A percentile compares a stretch with the other conserved stretches of the same genome.
These are phyloP conservation scores for Penicillium cataractarum DNA, from an alignment of 495 filamentous ascomycete species.

Conservation along the genomic window DNA sequence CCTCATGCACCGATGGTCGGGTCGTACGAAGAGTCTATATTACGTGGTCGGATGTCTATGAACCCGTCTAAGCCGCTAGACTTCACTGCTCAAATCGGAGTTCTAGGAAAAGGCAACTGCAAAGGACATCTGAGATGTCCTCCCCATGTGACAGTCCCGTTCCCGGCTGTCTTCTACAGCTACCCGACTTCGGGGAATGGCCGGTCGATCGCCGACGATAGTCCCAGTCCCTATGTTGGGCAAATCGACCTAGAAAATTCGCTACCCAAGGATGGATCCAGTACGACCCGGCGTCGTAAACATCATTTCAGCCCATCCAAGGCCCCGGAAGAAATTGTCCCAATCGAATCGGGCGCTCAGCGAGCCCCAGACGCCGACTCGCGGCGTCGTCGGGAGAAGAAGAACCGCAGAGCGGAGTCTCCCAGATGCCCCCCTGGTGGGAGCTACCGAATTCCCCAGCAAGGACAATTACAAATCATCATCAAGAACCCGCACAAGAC, in stretches of 20 bases:
- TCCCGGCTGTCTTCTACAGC: constrained; percentile 96
- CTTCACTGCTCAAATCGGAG: constrained; percentile 95
- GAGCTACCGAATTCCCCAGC: constrained; percentile 91
- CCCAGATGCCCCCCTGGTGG: constrained; percentile 78
- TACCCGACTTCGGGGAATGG: constrained; percentile 69
- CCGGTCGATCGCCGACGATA: constrained; percentile 68
- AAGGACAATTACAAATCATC: constrained; percentile 94
- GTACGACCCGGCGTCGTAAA: constrained; percentile 46
- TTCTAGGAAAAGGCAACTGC: constrained; percentile 87
- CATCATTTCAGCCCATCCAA: constrained; percentile 52
- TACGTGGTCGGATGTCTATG: constrained; percentile 95
- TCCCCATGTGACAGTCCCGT: constrained; percentile 87
- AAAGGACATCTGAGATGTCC: constrained; percentile 86
- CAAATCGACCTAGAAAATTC: constrained; percentile 88
- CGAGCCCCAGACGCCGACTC: constrained; percentile 26
- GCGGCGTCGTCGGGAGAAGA: constrained; percentile 50
- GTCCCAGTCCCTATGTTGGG: constrained; percentile 94
- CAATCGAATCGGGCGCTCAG: constrained; percentile 16
- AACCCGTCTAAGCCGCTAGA: constrained; percentile 91
- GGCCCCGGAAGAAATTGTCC: constrained; percentile 18
- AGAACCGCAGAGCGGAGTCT: constrained; percentile 65
- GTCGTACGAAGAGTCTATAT: constrained; percentile 95
- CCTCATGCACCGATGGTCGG: constrained; percentile 95
- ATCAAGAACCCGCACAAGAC: constrained; percentile 98
- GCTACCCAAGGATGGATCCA: constrained; percentile 53